Conservation (phyloP, 164 flowering plant genomes). For the Magnolia kwangsiensis region DNA sequence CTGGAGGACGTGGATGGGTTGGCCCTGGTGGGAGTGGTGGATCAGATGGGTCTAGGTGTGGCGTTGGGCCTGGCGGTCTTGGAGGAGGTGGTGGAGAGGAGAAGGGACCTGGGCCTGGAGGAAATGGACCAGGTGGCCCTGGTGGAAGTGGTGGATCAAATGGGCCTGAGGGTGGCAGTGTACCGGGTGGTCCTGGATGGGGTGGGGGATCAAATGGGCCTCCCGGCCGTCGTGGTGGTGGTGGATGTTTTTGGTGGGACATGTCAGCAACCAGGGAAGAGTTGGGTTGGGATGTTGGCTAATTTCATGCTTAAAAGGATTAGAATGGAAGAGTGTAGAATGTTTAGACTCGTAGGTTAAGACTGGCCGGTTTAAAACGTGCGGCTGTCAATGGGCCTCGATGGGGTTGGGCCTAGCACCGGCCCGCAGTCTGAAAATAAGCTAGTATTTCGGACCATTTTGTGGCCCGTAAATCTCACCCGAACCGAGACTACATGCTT, state of each 20-base stretch:
- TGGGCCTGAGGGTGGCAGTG: not conserved
- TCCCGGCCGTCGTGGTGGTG: not conserved
- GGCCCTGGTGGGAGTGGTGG: not conserved
- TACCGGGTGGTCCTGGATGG: not conserved
- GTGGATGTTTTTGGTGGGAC: not conserved
- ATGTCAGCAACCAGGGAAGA: not conserved
- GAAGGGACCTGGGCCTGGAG: too few species aligned
- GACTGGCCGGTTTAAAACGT: not conserved
- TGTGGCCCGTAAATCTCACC: too few species aligned
- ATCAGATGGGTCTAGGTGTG: not conserved
- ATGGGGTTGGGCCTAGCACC: not conserved
- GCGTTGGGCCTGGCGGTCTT: not conserved
- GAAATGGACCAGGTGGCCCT: not conserved
- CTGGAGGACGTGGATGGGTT: not conserved
- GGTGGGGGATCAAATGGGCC: not conserved
- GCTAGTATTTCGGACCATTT: too few species aligned
- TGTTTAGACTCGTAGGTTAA: not conserved
- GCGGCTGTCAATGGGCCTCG: not conserved
- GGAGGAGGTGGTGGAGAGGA: not conserved
- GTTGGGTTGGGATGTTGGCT: not conserved
- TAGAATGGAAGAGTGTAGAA: not conserved
- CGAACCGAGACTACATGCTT: too few species aligned
- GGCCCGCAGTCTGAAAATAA: too few species aligned
- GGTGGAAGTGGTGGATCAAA: conserved; percentile 4
- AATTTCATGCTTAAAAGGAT: not conserved